phyloP scores from a whole-genome alignment of 371 early-diverging fungal genomes.

The Mortierella sp. region DNA sequence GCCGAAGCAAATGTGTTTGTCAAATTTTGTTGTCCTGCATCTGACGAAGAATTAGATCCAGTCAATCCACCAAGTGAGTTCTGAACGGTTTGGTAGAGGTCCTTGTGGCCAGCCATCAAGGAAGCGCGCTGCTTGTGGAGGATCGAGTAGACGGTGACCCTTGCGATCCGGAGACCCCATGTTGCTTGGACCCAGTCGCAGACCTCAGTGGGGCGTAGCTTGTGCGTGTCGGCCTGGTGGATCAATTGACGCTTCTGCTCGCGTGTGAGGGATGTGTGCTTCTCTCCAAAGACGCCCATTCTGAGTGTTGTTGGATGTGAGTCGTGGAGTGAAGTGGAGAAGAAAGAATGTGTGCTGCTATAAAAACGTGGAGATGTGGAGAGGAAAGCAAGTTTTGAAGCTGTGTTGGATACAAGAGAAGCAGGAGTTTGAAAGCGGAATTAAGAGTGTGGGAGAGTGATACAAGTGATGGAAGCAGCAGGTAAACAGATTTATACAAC shows the following conservation, averaged over 20 bases:
- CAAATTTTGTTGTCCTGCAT: background rate
- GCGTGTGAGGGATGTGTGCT: constrained; percentile 56
- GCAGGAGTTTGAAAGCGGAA: constrained; percentile 7
- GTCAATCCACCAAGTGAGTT: constrained; percentile 19
- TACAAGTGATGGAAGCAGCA: background rate
- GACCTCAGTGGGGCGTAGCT: constrained; percentile 53
- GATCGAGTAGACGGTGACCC: constrained; percentile 57
- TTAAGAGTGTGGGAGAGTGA: background rate
- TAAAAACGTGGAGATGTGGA: constrained; percentile 3
- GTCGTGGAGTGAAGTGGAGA: background rate
- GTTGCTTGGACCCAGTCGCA: constrained; percentile 57
- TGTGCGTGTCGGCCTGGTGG: constrained; percentile 54
- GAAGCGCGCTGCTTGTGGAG: constrained; percentile 58
- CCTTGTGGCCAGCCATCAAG: constrained; percentile 56
- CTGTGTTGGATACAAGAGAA: background rate
- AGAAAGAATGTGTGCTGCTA: background rate
- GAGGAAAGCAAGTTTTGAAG: constrained; percentile 2
- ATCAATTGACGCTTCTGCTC: constrained; percentile 58
- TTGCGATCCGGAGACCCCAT: constrained; percentile 56
- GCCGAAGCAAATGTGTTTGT: constrained; percentile 13
- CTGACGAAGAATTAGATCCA: constrained; percentile 18
- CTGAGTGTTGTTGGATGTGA: background rate
- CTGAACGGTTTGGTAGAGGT: constrained; percentile 47
- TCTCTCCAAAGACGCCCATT: constrained; percentile 59
- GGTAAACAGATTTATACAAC: background rate